Evolutionary conservation across 768 basidiomycete genomes (phyloP), one percentile per base, ranked within the genome.

Genomic region (Lactifluus volemus): DNA sequence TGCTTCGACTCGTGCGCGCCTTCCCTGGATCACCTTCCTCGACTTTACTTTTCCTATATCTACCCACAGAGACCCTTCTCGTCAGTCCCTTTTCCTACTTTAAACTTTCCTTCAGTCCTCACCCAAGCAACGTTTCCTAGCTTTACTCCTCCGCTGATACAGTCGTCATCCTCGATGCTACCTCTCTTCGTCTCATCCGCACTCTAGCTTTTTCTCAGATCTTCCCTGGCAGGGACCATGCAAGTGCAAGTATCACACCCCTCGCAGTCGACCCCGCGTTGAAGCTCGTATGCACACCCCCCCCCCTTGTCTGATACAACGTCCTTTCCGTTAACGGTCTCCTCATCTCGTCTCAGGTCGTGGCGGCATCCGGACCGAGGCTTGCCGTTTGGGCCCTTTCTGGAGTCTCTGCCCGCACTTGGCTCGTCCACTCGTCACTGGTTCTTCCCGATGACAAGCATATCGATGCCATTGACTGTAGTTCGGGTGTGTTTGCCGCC

Each of bases 371-470:
- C 70, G 81, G 80, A 66, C 76, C 78, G 47, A 82, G 82, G 55
- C 75, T 94, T 50, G 90, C 88, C 52, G 83, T 83, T 41, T 94
- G 91, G 91, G 81, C 80, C n/a, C 78, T 88, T 49, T 88, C 88
- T 25, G 84, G 81, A 42, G 77, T 79, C 15, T 79, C 82, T 62
- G 74, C 81, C 41, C 79, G 83, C 66, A 76, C 77, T 7, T 93
- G 89, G 89, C 80, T 84, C 38, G 80, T 93, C 8, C 92, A 94
- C 70, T 92, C 92, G 3, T 87, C 89, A 19, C 78, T 93, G 5
- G 67, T 80, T n/a, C 78, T 90, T 48, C 80, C 84, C 1, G 78
- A 81, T 49, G 75, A 72, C 25, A 77, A 81, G 53, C 58, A 68
- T 5, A 77, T 92, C 25, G 84, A 83, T 5, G 74, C 85, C 9